Conservation (phyloP, 2,329 filamentous ascomycete species). For the Exophiala aquamarina region DNA sequence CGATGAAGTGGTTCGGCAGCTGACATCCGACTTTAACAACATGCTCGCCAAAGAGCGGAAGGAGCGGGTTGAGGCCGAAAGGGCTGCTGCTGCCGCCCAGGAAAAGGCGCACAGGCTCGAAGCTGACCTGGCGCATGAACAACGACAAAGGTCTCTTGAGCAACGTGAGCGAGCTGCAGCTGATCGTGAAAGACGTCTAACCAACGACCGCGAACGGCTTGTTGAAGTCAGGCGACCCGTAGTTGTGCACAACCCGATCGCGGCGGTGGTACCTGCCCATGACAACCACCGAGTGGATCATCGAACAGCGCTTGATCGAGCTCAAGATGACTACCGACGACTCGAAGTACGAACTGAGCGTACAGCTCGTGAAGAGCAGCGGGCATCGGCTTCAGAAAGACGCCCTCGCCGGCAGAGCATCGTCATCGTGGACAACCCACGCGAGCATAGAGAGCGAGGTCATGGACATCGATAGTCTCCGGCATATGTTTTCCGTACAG, state of each 20-base stretch:
- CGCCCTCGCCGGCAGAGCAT: constrained; percentile 15
- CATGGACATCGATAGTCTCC: not conserved
- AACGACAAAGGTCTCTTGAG: constrained; percentile 15
- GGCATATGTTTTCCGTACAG: not conserved
- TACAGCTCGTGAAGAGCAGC: constrained; percentile 4
- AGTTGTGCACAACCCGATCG: constrained; percentile 15
- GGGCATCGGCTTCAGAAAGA: constrained; percentile 9
- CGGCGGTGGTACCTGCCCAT: not conserved
- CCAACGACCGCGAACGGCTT: constrained; percentile 9
- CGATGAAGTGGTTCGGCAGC: constrained; percentile 9
- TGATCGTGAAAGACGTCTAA: constrained; percentile 11
- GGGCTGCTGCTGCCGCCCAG: constrained; percentile 8
- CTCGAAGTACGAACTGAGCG: not conserved
- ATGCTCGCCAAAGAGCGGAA: constrained; percentile 11
- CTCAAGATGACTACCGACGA: constrained; percentile 18
- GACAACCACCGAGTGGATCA: not conserved
- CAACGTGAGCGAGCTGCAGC: constrained; percentile 14
- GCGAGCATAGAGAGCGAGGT: constrained; percentile 1
- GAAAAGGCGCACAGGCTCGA: constrained; percentile 11
- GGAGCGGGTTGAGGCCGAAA: constrained; percentile 21
- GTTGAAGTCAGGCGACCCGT: constrained; percentile 14
- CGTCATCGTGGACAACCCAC: constrained; percentile 13
- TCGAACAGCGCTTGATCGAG: constrained; percentile 18
- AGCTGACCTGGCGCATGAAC: constrained; percentile 17
- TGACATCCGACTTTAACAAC: constrained; percentile 11